Evolutionary conservation across 495 filamentous ascomycete genomes (phyloP), one percentile per base, ranked within the genome.

Genomic region (Cercophora scortea): DNA sequence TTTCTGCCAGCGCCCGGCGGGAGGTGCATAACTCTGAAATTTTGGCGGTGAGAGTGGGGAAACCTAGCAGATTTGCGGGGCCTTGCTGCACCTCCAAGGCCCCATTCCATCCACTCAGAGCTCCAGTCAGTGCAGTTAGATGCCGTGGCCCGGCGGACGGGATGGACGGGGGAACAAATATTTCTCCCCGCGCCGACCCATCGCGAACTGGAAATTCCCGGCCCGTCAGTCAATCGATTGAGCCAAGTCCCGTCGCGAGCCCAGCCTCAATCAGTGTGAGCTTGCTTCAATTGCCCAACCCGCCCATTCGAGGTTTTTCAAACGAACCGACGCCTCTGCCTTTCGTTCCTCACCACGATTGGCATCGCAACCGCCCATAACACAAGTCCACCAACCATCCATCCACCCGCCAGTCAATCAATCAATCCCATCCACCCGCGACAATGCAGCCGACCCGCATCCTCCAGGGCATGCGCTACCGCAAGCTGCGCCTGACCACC

Each of bases 401-500:
- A 40, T 3, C 10, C 38, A 15, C 38, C 10, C 38, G 11, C 38
- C 38, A 40, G 10, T 40, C 38, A 11, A 40, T 11, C 38, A 40
- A 40, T 40, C n/a, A 25, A 25, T 25, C 5, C 25, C 5, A 17
- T 5, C 4, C 15, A 32, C 17, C 34, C 3, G 47, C n/a, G 58
- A 65, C 53, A 18, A 82, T 83, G 80, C 77, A 86, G 69, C 87
- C 91, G 13, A 86, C 92, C 16, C 71, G 81, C 51, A 64, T 78
- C 36, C 84, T 95, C 66, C 36, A 80, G 66, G 76, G 77, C 45
- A 59, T 89, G 49, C 57, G 53, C 51, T 78, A 69, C 59, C 83
- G 87, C 62, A 83, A 85, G 48, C 73, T 88, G 42, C 73, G 75
- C 16, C 76, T 98, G 50, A 96, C 87, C 5, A 97, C 93, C 55